A percentile compares a stretch with the other conserved stretches of the same genome.
Conservation (phyloP, 2,329 filamentous ascomycete genomes). For the Pyrenophora graminea region DNA sequence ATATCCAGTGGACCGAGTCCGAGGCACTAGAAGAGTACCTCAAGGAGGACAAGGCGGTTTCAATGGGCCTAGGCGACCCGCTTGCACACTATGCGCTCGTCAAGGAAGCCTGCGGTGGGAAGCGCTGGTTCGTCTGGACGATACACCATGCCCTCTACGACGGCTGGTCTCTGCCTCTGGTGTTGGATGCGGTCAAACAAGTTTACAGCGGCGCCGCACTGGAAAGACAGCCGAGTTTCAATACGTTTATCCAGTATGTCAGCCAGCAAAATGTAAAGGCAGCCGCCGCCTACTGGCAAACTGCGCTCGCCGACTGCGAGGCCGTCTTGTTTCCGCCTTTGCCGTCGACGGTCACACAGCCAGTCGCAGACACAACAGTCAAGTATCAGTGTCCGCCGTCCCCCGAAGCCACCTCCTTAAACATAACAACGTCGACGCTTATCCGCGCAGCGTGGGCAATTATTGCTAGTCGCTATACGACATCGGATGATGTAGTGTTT, state of each 20-base stretch:
- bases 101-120: background rate
- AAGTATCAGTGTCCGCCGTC: background rate
- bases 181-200: too few species aligned
- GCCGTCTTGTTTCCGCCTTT: conserved; percentile 4
- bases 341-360: conserved; percentile 7
- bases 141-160: too few species aligned
- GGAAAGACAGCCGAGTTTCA: too few species aligned
- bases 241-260: too few species aligned
- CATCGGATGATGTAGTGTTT: conserved; percentile 1
- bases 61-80: conserved; percentile 8
- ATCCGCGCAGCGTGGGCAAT: conserved; percentile 39
- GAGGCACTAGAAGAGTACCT: too few species aligned
- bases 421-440: conserved; percentile 13
- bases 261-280: too few species aligned
- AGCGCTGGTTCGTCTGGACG: too few species aligned
- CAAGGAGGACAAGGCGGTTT: background rate
- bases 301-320: background rate
- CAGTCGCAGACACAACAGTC: conserved; percentile 9
- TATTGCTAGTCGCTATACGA: conserved; percentile 22
- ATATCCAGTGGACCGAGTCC: too few species aligned
- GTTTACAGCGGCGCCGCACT: too few species aligned
- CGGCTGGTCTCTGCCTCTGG: too few species aligned
- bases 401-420: background rate
- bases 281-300: background rate
- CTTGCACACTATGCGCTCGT: conserved; percentile 19